Percentiles rank a stretch among this genome's conserved stretches.
Evolutionary conservation across 1,139 yeast species (phyloP).

Genomic region (Blastobotrys persicus): DNA sequence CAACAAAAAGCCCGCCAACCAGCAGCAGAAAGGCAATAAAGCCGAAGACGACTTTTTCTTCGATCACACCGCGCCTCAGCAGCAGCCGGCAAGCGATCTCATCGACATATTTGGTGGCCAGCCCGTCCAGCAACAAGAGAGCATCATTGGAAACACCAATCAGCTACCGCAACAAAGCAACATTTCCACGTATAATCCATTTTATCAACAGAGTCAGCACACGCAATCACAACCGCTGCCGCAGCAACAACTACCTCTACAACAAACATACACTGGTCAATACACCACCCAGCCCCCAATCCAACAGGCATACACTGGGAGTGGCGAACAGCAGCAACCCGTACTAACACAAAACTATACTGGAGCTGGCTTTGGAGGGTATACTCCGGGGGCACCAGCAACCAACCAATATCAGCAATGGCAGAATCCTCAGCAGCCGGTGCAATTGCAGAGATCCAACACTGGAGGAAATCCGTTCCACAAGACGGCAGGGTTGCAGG

Average conservation of each 20-base stretch:
- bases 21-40: slow-evolving; percentile 7
- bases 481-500: slow-evolving; percentile 8
- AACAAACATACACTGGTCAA: slow-evolving; percentile 17
- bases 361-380: slow-evolving; percentile 61
- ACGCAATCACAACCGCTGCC: slow-evolving; percentile 16
- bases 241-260: slow-evolving; percentile 20
- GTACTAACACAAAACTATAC: slow-evolving; percentile 35
- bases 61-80: neutral
- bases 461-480: slow-evolving; percentile 36
- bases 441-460: slow-evolving; percentile 23
- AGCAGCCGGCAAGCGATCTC: slow-evolving; percentile 11
- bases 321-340: slow-evolving; percentile 18
- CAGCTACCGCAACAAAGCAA: slow-evolving; percentile 6
- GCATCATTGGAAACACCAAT: slow-evolving; percentile 12
- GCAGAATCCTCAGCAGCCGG: slow-evolving; percentile 19
- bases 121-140: slow-evolving; percentile 18
- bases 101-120: slow-evolving; percentile 16
- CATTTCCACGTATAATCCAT: slow-evolving; percentile 17
- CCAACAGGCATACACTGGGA: slow-evolving; percentile 6
- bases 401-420: slow-evolving; percentile 19
- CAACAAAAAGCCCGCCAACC: slow-evolving; percentile 16
- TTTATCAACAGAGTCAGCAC: slow-evolving; percentile 23
- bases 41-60: neutral
- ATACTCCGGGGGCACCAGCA: slow-evolving; percentile 33
- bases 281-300: slow-evolving; percentile 2